Evolutionary conservation across 345 rosid genomes (phyloP).

Genomic region (Orychophragmus violaceus): DNA sequence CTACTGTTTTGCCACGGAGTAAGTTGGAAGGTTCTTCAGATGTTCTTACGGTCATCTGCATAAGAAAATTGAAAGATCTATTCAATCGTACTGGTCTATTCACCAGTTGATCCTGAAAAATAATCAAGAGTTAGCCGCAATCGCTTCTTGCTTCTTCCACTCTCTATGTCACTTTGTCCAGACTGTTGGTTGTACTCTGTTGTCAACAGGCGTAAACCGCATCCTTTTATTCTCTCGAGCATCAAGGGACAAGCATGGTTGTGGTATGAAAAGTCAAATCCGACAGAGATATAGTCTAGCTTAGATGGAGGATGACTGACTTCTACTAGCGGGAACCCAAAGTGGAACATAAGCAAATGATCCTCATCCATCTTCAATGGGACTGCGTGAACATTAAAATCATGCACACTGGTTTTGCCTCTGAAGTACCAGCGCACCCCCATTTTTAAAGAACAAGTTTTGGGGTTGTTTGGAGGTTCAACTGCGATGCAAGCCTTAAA

Average conservation of each 20-base stretch:
- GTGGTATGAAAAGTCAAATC: neutral
- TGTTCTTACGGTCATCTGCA: neutral
- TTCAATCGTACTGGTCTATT: neutral
- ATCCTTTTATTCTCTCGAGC: neutral
- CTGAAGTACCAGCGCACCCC: neutral
- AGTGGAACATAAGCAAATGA: neutral
- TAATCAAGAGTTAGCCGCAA: neutral
- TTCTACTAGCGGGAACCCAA: neutral
- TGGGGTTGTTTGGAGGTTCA: neutral
- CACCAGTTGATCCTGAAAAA: neutral
- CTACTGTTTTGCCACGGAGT: neutral
- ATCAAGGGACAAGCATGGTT: neutral
- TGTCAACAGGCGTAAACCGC: neutral
- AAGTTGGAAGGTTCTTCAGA: neutral
- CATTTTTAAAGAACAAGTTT: neutral
- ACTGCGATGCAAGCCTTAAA: neutral
- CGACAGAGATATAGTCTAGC: neutral
- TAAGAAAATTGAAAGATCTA: neutral
- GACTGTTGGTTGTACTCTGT: neutral
- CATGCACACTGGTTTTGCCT: neutral
- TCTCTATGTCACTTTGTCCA: neutral
- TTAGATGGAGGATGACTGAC: neutral
- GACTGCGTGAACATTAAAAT: neutral
- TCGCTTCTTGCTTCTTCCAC: neutral
- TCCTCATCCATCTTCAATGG: neutral